A percentile compares a stretch with the other conserved stretches of the same genome.
phyloP scores from a whole-genome alignment of 1,139 yeast genomes.

The Magnusiomyces tetraspermus region DNA sequence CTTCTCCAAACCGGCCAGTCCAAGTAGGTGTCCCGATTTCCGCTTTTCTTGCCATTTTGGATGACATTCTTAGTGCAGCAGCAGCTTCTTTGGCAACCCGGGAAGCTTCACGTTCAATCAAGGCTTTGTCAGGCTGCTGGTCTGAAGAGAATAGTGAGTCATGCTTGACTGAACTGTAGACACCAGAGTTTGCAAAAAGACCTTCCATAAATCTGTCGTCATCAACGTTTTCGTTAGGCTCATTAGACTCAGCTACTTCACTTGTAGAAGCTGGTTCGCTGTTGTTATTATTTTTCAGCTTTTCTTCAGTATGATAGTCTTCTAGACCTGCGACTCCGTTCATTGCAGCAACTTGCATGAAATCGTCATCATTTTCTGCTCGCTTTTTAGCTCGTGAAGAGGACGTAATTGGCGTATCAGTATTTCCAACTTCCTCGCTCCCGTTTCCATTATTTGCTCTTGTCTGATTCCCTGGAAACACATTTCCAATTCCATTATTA shows the following conservation, averaged over 20 bases:
- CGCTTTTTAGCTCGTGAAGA: slow-evolving; percentile 19
- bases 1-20: slow-evolving; percentile 88
- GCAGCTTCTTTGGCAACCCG: slow-evolving; percentile 73
- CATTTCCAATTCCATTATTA: slow-evolving; percentile 54
- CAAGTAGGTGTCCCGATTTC: slow-evolving; percentile 85
- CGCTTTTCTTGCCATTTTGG: slow-evolving; percentile 52
- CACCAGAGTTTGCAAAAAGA: slow-evolving; percentile 60
- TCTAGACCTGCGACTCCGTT: slow-evolving; percentile 50
- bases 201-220: slow-evolving; percentile 65
- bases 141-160: slow-evolving; percentile 58
- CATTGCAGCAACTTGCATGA: slow-evolving; percentile 43
- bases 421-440: slow-evolving; percentile 13
- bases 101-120: slow-evolving; percentile 68
- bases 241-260: neutral
- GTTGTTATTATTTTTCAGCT: too few relatives aligned
- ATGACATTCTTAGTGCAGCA: slow-evolving; percentile 56
- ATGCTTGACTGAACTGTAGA: slow-evolving; percentile 68
- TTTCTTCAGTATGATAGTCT: slow-evolving; percentile 36
- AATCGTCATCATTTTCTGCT: slow-evolving; percentile 38
- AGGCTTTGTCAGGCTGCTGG: slow-evolving; percentile 42
- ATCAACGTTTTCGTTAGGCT: slow-evolving; percentile 22
- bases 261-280: too few relatives aligned
- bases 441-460: slow-evolving; percentile 19
- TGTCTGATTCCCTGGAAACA: slow-evolving; percentile 48
- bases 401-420: slow-evolving; percentile 24